Conservation (phyloP, 371 early-diverging fungal species). For the Mortierella sp. region DNA sequence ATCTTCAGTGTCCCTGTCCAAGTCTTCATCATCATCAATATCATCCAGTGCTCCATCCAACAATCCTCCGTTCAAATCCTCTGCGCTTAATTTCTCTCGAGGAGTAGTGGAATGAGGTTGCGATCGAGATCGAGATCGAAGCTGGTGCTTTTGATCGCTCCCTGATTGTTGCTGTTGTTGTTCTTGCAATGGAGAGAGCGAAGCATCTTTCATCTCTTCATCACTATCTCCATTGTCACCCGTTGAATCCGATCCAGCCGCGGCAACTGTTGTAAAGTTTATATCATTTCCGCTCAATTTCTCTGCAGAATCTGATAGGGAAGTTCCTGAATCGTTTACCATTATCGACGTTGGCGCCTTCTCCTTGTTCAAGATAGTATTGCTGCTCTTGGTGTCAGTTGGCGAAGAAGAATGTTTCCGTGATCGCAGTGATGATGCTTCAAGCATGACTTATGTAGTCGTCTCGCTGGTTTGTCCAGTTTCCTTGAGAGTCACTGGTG, state of each 20-base stretch:
- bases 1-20: constrained; percentile 38
- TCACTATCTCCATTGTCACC: constrained; percentile 5
- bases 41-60: constrained; percentile 46
- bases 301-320: constrained; percentile 10
- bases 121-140: not conserved
- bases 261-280: not conserved
- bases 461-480: not conserved
- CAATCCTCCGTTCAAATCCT: constrained; percentile 35
- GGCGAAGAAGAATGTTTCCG: constrained; percentile 26
- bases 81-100: constrained; percentile 25
- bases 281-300: constrained; percentile 7
- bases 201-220: constrained; percentile 19
- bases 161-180: not conserved
- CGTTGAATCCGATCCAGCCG: not conserved
- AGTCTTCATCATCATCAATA: constrained; percentile 36
- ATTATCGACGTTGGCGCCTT: constrained; percentile 8
- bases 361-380: constrained; percentile 8
- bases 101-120: not conserved
- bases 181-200: not conserved
- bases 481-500: too few species aligned
- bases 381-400: constrained; percentile 18
- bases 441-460: too few species aligned
- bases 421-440: constrained; percentile 32
- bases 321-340: constrained; percentile 24
- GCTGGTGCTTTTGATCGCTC: not conserved